Evolutionary conservation across 306 rosid genomes (phyloP).

Genomic region (Mucuna pruriens): DNA sequence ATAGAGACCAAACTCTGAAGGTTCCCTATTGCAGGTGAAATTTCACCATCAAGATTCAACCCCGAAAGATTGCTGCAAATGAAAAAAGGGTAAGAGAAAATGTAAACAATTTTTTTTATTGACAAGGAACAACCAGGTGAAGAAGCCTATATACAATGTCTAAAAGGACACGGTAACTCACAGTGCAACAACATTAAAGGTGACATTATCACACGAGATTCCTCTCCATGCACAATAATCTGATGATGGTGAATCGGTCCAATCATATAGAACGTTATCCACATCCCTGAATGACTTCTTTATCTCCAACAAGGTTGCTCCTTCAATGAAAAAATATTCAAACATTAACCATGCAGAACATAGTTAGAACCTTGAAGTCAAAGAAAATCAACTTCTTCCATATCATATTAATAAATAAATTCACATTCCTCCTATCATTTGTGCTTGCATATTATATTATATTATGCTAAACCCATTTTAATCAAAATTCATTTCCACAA

Average conservation of each 20-base stretch:
- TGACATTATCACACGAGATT: slow-evolving; percentile 80
- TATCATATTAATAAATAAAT: not conserved
- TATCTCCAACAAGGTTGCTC: slow-evolving; percentile 78
- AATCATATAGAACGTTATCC: slow-evolving; percentile 89
- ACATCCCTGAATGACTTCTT: slow-evolving; percentile 92
- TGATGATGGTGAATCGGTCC: slow-evolving; percentile 80
- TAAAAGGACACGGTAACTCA: slow-evolving; percentile 51
- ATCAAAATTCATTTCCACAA: not conserved
- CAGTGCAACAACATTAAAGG: slow-evolving; percentile 88
- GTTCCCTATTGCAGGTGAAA: slow-evolving; percentile 83
- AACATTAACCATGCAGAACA: slow-evolving; percentile 9
- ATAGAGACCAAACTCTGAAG: slow-evolving; percentile 75
- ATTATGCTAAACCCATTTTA: not conserved
- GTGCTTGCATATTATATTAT: not conserved
- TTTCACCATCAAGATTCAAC: slow-evolving; percentile 89
- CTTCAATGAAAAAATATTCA: slow-evolving; percentile 49
- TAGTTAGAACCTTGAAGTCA: not conserved
- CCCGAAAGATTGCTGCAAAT: slow-evolving; percentile 82
- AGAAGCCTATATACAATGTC: slow-evolving; percentile 6
- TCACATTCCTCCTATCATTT: not conserved
- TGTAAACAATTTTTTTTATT: not conserved
- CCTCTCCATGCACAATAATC: slow-evolving; percentile 98
- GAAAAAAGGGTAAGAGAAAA: slow-evolving; percentile 5
- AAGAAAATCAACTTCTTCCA: not conserved
- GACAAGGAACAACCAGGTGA: not conserved